Evolutionary conservation across 257 asterid species (phyloP), one percentile per base, ranked within the genome.

Genomic region (Petunia axillaris): DNA sequence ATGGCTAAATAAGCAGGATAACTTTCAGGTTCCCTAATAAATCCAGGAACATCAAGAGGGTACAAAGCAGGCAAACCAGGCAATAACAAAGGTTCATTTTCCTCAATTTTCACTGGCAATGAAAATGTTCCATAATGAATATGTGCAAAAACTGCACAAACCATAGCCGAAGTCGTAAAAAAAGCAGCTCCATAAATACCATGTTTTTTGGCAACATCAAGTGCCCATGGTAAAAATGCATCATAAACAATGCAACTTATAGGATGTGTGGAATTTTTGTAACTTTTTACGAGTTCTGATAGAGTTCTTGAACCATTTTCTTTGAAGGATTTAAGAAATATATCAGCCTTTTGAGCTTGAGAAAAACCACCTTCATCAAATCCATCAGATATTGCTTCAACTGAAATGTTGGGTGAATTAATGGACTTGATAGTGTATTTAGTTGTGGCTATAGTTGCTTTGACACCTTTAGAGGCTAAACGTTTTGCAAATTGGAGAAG

Each of bases 401-500:
- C 91, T 3, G 62, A 67, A 54, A 88, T 81, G 76, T 75, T 53
- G 35, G 83, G 67, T 76, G 85, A 83, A 14, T 75, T 10, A 41
- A 90, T 83, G 84, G 93, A 86, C 6, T 71, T 36, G 7, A 85
- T 80, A 43, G 96, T 88, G 89, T 85, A 83, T 35, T 1, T 44
- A 15, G 96, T 88, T 80, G 93, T 85, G 85, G 96, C 91, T 16
- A 89, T 2, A 44, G 97, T 91, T 81, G 96, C 86, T 14, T 79
- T 82, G 53, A 91, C 80, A 48, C 91, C 93, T 82, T 89, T 91
- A 4, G 97, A 88, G 67, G 78, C 87, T 35, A 92, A 85, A 55
- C 94, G 93, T 63, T 92, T 92, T 3, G 93, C 90, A 76, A 91
- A 92, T 80, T 92, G 97, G 71, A 91, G 92, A 58, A 92, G 91